Evolutionary conservation across 2,329 filamentous ascomycete genomes (phyloP).

Genomic region (Fusarium mundagurra): DNA sequence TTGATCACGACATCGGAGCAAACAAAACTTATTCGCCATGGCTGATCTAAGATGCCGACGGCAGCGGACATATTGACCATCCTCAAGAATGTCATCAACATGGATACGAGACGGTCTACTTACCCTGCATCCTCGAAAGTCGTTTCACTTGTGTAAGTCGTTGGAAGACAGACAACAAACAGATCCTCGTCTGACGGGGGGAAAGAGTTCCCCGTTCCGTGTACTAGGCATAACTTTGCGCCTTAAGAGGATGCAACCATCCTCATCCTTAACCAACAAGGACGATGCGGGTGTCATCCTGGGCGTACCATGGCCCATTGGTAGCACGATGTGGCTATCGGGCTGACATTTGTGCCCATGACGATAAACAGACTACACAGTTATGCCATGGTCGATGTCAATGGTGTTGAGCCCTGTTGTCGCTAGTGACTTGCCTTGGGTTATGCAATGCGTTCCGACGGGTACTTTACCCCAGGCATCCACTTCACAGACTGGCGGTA

Average conservation of each 20-base stretch:
- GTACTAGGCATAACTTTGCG: slow-evolving; percentile 24
- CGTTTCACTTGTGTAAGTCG: background rate
- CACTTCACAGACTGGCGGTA: background rate
- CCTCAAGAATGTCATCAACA: background rate
- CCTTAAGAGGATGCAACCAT: slow-evolving; percentile 14
- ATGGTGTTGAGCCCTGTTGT: slow-evolving; percentile 11
- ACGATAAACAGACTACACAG: slow-evolving; percentile 12
- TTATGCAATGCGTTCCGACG: slow-evolving; percentile 1
- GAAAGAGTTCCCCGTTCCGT: slow-evolving; percentile 8
- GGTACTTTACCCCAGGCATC: slow-evolving; percentile 22
- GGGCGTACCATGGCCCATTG: slow-evolving; percentile 6
- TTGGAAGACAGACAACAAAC: slow-evolving; percentile 7
- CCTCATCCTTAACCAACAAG: slow-evolving; percentile 12
- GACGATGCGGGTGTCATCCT: slow-evolving; percentile 19
- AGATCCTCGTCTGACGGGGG: slow-evolving; percentile 10
- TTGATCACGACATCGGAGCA: background rate
- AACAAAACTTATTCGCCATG: background rate
- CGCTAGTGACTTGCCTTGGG: background rate
- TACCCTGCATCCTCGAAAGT: slow-evolving; percentile 10
- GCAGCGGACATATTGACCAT: background rate
- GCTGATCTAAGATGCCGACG: slow-evolving; percentile 4
- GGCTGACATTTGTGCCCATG: slow-evolving; percentile 28
- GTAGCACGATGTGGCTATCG: slow-evolving; percentile 26
- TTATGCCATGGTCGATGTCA: slow-evolving; percentile 8
- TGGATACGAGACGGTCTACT: background rate